Conservation (phyloP, 1,284 basidiomycete genomes). For the Neotropicomus parvogracilis region DNA sequence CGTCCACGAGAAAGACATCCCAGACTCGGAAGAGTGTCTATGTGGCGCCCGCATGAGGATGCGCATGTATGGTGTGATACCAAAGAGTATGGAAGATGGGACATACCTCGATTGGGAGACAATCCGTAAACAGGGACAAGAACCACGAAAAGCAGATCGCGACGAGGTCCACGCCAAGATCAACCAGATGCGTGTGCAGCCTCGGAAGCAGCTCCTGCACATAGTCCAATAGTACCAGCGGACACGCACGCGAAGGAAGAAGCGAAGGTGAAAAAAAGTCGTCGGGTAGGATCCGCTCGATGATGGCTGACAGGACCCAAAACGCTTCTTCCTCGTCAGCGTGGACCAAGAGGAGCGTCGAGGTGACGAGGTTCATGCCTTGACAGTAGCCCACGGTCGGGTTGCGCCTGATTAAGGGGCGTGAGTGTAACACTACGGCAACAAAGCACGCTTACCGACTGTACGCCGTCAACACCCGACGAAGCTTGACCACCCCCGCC, state of each 20-base stretch:
- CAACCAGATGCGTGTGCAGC: slow-evolving; percentile 70
- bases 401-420: slow-evolving; percentile 56
- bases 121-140: slow-evolving; percentile 93
- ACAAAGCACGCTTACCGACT: slow-evolving; percentile 63
- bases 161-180: slow-evolving; percentile 84
- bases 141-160: slow-evolving; percentile 99
- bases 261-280: slow-evolving; percentile 84
- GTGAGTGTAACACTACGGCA: background rate
- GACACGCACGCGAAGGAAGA: slow-evolving; percentile 89
- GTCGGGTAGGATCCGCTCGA: slow-evolving; percentile 80
- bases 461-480: slow-evolving; percentile 87
- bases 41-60: background rate
- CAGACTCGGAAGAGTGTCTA: slow-evolving; percentile 87
- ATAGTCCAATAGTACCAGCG: slow-evolving; percentile 85
- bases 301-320: slow-evolving; percentile 89
- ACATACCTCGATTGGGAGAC: slow-evolving; percentile 86
- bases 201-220: slow-evolving; percentile 77
- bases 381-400: slow-evolving; percentile 85
- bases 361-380: slow-evolving; percentile 95
- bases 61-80: background rate
- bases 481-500: slow-evolving; percentile 87
- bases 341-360: slow-evolving; percentile 88
- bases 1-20: slow-evolving; percentile 96
- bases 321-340: slow-evolving; percentile 96
- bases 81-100: background rate